Base-by-base conservation (phyloP, 2,329 filamentous ascomycete genomes). In the Elsinoe ampelina region DNA sequence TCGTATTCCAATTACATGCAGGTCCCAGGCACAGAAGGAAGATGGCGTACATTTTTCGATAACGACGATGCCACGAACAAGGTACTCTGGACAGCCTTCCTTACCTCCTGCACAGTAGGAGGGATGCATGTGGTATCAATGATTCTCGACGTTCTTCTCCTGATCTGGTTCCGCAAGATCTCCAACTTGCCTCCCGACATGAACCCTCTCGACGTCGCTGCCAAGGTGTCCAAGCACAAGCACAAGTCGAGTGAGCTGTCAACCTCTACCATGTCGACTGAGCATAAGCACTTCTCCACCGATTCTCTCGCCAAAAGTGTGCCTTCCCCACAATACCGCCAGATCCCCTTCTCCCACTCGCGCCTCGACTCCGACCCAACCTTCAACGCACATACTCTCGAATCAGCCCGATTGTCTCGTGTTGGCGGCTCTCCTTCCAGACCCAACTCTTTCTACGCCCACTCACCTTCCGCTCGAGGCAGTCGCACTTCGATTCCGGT, bases 161-260 rank as follows among this genome's bases (percentile, higher is more conserved):
- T 83, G 13, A 68, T 87, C 54, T 81, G 86, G 63, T 97, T 96
- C 80, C 82, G 85, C 39, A 86, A 87, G 66, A 96, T 97, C 64
- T 78, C 84, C 4, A 76, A 79, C 17, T 79, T 96, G 68, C 92
- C 92, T 5, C 91, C 92, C 0, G 92, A 97, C 66, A 89, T 95
- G 87, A 97, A 97, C 68, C 92, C 92, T 1, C 77, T 97, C 12
- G 91, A 96, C 68, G 83, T 87, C 62, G 85, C 92, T 65, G 74
- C 95, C 58, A 96, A 90, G 1, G 84, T 88, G 10, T 60, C 50
- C 72, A 71, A 75, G 64, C 89, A 95, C 72, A 91, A 90, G 75
- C 82, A 86, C 66, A 91, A 87, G 67, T 82, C 80, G 62, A 81
- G 79, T 0, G 77, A 80, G 13, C 65, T 73, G 10, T 70, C 70